phyloP scores from a whole-genome alignment of 371 early-diverging fungal species.

The Lichtheimia hyalospora region DNA sequence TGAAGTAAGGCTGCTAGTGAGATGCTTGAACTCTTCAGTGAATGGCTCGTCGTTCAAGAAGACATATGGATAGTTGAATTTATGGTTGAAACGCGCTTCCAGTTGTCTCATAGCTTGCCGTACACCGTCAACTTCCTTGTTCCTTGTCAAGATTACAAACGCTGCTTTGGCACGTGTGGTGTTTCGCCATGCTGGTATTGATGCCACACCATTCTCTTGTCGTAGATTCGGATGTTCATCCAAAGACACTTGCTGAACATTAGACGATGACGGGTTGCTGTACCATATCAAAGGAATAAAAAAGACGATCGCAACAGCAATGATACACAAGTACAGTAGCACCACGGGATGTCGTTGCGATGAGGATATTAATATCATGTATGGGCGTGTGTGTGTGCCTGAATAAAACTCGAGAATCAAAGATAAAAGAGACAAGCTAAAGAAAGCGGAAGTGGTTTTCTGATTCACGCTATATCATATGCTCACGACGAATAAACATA shows the following conservation, averaged over 20 bases:
- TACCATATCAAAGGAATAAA: background rate
- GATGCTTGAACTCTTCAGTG: constrained; percentile 69
- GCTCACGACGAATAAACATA: too few species aligned
- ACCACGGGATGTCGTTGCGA: background rate
- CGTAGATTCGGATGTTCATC: too few species aligned
- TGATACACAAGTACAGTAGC: constrained; percentile 2
- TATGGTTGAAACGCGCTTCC: constrained; percentile 81
- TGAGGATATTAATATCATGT: background rate
- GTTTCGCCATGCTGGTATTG: constrained; percentile 32
- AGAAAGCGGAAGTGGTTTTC: too few species aligned
- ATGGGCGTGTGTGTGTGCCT: too few species aligned
- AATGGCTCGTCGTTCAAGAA: constrained; percentile 84
- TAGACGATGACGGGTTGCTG: too few species aligned
- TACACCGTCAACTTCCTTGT: constrained; percentile 75
- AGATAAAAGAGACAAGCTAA: too few species aligned
- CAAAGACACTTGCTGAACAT: too few species aligned
- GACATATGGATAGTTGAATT: constrained; percentile 87
- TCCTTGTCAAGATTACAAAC: constrained; percentile 67
- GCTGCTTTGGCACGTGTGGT: constrained; percentile 62
- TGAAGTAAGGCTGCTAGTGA: constrained; percentile 46
- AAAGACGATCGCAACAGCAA: background rate
- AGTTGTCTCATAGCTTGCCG: constrained; percentile 67
- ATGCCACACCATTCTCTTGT: too few species aligned
- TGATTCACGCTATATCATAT: too few species aligned
- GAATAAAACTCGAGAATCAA: too few species aligned